These are phyloP conservation scores for Xylaria intraflava DNA, from an alignment of 495 filamentous ascomycete species.

Conservation along the genomic window DNA sequence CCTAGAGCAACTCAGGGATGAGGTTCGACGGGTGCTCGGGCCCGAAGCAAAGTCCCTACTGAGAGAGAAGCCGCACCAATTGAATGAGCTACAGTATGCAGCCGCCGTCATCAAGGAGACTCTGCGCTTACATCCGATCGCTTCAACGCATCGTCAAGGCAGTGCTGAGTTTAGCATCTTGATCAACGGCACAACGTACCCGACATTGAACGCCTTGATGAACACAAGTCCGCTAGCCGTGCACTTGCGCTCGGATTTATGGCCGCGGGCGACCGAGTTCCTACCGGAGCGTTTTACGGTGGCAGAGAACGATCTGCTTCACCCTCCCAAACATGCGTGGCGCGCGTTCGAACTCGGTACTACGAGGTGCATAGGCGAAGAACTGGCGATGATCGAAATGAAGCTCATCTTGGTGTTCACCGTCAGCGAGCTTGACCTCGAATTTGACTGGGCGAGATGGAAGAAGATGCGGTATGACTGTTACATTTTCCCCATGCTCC, in stretches of 20 bases:
- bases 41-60: conserved; percentile 7
- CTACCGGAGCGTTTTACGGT: conserved; percentile 35
- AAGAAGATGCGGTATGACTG: conserved; percentile 7
- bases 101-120: conserved; percentile 42
- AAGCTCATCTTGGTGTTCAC: conserved; percentile 37
- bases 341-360: conserved; percentile 45
- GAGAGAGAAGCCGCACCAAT: conserved; percentile 7
- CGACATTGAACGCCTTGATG: conserved; percentile 21
- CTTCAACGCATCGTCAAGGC: conserved; percentile 23
- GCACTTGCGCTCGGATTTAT: conserved; percentile 24
- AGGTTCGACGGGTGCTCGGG: conserved; percentile 33
- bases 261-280: conserved; percentile 26
- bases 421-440: conserved; percentile 36
- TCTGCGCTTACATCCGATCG: conserved; percentile 34
- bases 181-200: conserved; percentile 3
- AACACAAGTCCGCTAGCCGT: conserved; percentile 20
- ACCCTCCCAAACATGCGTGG: conserved; percentile 36
- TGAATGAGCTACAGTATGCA: conserved; percentile 33
- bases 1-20: conserved; percentile 28
- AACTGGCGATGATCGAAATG: conserved; percentile 41
- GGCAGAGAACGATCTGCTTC: conserved; percentile 16
- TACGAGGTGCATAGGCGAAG: conserved; percentile 44
- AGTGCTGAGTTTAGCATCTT: conserved; percentile 18
- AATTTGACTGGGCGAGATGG: conserved; percentile 29
- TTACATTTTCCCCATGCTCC: too few relatives aligned